Base-by-base conservation (phyloP, 1,284 basidiomycete species). In the Fomitopsis schrenkii region DNA sequence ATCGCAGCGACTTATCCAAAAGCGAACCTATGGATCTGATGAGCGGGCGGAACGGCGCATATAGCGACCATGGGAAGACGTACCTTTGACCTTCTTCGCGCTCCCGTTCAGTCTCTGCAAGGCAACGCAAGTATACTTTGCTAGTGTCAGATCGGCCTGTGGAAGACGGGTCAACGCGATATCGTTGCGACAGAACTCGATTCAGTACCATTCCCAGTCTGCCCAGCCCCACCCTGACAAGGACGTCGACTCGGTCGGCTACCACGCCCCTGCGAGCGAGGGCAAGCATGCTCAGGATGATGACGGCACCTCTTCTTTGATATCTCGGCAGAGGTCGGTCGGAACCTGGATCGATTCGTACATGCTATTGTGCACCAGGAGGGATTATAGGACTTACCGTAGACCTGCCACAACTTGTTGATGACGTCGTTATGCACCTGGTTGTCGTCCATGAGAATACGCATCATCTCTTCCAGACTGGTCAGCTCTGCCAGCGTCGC, bases 71-170 rank as follows among this genome's bases (percentile, higher is more conserved):
- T 36, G 1, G 15, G 75, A 40, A 3, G 14, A 14, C 38, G 59
- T 60, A 88, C 93, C 97, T 80, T 99, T 99, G 67, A 99, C 87
- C 74, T 98, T 99, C 80, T 98, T 99, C 36, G 88, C 92, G 68
- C 93, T 97, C 1, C 97, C 97, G 55, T 94, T 93, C 17, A 99
- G 80, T 0, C 97, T 85, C 68, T 97, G 94, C 38, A 99, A 78
- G 0, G 96, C 95, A 53, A 98, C 87, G 70, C 94, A 98, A 0
- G 95, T 97, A 72, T 98, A 98, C 58, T 93, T 85, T 0, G 96
- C 95, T 17, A 99, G 84, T 0, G 89, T 91, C 12, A 97, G 81
- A 74, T 99, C 97, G 15, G 82, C 77, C 93, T 96, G 66, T 14
- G 10, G 22, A 54, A 30, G 12, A 8, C 19, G 59, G 42, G 9